Evolutionary conservation across 1,284 basidiomycete genomes (phyloP).

Genomic region (Leccinum variabile): DNA sequence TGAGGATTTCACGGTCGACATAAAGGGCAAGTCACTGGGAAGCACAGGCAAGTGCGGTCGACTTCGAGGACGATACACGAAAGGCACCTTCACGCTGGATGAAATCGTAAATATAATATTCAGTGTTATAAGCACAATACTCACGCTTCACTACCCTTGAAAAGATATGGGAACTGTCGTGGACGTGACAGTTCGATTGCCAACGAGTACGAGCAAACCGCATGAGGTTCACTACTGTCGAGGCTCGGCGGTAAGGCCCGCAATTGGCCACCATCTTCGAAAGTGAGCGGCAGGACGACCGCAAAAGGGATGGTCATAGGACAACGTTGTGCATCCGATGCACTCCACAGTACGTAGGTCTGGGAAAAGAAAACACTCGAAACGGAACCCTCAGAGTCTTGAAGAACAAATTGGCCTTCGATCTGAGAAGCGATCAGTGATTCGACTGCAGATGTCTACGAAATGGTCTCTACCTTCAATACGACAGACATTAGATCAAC

Average conservation of each 20-base stretch:
- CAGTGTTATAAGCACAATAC: constrained; percentile 3
- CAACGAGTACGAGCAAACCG: constrained; percentile 30
- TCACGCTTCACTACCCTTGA: constrained; percentile 24
- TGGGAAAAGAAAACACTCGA: constrained; percentile 23
- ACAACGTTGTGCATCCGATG: constrained; percentile 16
- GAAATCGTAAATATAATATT: neutral
- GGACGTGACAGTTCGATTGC: constrained; percentile 24
- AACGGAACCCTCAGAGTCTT: constrained; percentile 15
- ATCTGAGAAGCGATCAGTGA: constrained; percentile 23
- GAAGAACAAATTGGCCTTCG: constrained; percentile 26
- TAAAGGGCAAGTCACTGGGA: constrained; percentile 24
- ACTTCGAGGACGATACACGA: constrained; percentile 28
- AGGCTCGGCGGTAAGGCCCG: constrained; percentile 30
- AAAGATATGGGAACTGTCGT: constrained; percentile 21
- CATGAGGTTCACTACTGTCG: constrained; percentile 12
- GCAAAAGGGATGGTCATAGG: constrained; percentile 28
- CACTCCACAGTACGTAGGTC: constrained; percentile 23
- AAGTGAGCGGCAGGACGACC: constrained; percentile 25
- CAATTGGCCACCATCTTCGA: constrained; percentile 22
- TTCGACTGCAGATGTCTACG: neutral
- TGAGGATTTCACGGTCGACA: constrained; percentile 34
- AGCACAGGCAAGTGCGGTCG: constrained; percentile 31
- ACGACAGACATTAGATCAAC: constrained; percentile 20
- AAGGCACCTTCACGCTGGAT: constrained; percentile 26
- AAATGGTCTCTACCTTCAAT: constrained; percentile 25